phyloP scores from a whole-genome alignment of 1,284 basidiomycete species.

The Sanghuangporus sanghuang region DNA sequence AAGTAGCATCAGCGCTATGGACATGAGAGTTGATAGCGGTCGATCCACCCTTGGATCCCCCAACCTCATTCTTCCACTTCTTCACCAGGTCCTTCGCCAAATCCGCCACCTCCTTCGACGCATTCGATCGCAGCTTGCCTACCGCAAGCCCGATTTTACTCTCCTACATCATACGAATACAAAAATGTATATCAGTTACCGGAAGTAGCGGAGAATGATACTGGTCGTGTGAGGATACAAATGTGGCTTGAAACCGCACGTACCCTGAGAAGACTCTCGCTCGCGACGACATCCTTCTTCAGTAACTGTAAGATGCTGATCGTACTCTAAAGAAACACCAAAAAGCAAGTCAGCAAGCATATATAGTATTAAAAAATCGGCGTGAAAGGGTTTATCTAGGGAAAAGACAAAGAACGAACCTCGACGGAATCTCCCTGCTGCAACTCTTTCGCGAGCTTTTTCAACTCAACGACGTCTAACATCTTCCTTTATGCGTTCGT shows the following conservation, averaged over 20 bases:
- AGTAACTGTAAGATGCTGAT: slow-evolving; percentile 65
- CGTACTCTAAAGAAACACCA: slow-evolving; percentile 53
- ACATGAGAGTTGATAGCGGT: slow-evolving; percentile 16
- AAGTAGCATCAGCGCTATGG: slow-evolving; percentile 2
- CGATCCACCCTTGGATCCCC: slow-evolving; percentile 59
- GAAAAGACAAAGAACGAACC: slow-evolving; percentile 47
- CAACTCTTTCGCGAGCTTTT: slow-evolving; percentile 74
- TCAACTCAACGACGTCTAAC: slow-evolving; percentile 55
- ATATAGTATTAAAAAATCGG: slow-evolving; percentile 23
- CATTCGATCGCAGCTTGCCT: slow-evolving; percentile 81
- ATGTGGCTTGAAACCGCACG: slow-evolving; percentile 33
- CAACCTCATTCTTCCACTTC: slow-evolving; percentile 86
- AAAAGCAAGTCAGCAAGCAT: slow-evolving; percentile 22
- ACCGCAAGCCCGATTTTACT: slow-evolving; percentile 91
- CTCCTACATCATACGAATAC: slow-evolving; percentile 45
- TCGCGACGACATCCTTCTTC: slow-evolving; percentile 77
- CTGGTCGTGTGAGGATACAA: background rate
- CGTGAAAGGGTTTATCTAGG: slow-evolving; percentile 35
- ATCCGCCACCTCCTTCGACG: slow-evolving; percentile 69
- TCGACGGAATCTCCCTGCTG: slow-evolving; percentile 54
- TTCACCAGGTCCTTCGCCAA: slow-evolving; percentile 92
- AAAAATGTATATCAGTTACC: slow-evolving; percentile 1
- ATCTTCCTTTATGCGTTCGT: slow-evolving; percentile 21
- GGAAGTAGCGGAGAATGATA: background rate
- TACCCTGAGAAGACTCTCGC: slow-evolving; percentile 85